A percentile compares a stretch with the other conserved stretches of the same genome.
These are phyloP conservation scores for Coemansia sp. DNA, from an alignment of 192 early-diverging fungal genomes.

Conservation along the genomic window DNA sequence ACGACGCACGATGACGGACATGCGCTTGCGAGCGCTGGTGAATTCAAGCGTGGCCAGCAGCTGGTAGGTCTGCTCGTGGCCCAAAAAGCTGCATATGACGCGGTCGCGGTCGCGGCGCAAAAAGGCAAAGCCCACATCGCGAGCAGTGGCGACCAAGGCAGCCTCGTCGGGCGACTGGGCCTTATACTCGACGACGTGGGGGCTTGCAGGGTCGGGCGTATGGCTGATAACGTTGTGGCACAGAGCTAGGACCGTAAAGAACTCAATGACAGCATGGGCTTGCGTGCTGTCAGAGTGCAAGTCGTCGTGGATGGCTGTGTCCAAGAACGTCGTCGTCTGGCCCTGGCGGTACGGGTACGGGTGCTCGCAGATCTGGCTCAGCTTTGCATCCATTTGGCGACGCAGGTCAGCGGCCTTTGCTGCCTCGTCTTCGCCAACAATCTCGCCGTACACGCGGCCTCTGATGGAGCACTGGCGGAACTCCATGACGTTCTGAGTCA, in stretches of 20 bases:
- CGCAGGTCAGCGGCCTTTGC: slow-evolving; percentile 27
- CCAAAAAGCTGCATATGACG: slow-evolving; percentile 74
- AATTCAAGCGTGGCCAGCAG: slow-evolving; percentile 84
- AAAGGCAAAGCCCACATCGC: slow-evolving; percentile 84
- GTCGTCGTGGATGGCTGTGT: slow-evolving; percentile 67
- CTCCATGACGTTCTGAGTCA: slow-evolving; percentile 97
- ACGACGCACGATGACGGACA: slow-evolving; percentile 87
- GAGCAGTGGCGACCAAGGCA: slow-evolving; percentile 85
- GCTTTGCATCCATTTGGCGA: slow-evolving; percentile 63
- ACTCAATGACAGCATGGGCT: slow-evolving; percentile 69
- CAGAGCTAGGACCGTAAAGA: slow-evolving; percentile 83
- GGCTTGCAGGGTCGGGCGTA: slow-evolving; percentile 55
- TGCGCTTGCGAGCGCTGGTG: slow-evolving; percentile 94
- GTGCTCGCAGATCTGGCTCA: slow-evolving; percentile 62
- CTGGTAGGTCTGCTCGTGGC: slow-evolving; percentile 67
- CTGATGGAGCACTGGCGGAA: slow-evolving; percentile 90
- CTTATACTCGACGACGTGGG: slow-evolving; percentile 76
- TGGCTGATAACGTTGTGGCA: slow-evolving; percentile 90
- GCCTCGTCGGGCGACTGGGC: slow-evolving; percentile 96
- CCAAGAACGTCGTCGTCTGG: slow-evolving; percentile 71
- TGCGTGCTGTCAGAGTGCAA: slow-evolving; percentile 61
- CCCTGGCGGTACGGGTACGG: slow-evolving; percentile 60
- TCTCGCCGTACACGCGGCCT: slow-evolving; percentile 79
- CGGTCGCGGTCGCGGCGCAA: slow-evolving; percentile 71
- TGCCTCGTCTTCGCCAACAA: slow-evolving; percentile 35